Evolutionary conservation across 2,329 filamentous ascomycete species (phyloP).

Genomic region (Ophiocordyceps camponoti-rufipedis): DNA sequence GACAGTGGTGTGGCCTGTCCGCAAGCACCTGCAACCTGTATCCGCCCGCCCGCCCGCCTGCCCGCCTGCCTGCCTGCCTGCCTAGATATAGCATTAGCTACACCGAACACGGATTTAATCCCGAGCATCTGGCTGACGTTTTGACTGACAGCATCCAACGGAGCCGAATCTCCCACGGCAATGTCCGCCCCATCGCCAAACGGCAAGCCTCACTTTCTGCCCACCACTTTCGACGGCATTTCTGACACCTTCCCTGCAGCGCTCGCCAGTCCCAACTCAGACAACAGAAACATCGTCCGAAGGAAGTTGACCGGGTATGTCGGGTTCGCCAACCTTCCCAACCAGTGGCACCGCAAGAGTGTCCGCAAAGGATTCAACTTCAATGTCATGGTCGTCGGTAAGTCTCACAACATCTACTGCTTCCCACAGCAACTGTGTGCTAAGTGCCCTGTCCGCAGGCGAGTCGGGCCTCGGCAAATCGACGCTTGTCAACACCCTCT

Average conservation of each 20-base stretch:
- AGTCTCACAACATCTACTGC: slow-evolving; percentile 18
- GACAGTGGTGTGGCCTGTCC: slow-evolving; percentile 14
- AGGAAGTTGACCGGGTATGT: slow-evolving; percentile 97
- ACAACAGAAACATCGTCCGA: slow-evolving; percentile 89
- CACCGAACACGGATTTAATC: not conserved
- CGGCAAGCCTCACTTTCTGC: slow-evolving; percentile 17
- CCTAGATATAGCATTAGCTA: not conserved
- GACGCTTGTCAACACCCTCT: slow-evolving; percentile 95
- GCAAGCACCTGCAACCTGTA: slow-evolving; percentile 4
- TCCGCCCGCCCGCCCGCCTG: slow-evolving; percentile 3
- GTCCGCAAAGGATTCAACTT: slow-evolving; percentile 99
- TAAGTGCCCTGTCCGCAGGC: slow-evolving; percentile 33
- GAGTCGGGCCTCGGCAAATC: slow-evolving; percentile 99
- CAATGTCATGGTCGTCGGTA: slow-evolving; percentile 99
- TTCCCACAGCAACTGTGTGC: not conserved
- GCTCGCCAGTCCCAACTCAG: slow-evolving; percentile 29
- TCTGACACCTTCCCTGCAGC: slow-evolving; percentile 13
- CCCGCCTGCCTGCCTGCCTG: slow-evolving; percentile 5
- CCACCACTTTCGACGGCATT: slow-evolving; percentile 16
- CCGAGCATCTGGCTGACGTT: slow-evolving; percentile 3
- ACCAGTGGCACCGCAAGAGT: slow-evolving; percentile 99
- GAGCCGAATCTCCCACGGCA: slow-evolving; percentile 23
- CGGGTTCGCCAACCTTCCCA: slow-evolving; percentile 94
- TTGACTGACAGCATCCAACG: slow-evolving; percentile 24
- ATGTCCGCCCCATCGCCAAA: slow-evolving; percentile 18